Conservation (phyloP, 257 asterid species). For the Nyctanthes arbortristis region DNA sequence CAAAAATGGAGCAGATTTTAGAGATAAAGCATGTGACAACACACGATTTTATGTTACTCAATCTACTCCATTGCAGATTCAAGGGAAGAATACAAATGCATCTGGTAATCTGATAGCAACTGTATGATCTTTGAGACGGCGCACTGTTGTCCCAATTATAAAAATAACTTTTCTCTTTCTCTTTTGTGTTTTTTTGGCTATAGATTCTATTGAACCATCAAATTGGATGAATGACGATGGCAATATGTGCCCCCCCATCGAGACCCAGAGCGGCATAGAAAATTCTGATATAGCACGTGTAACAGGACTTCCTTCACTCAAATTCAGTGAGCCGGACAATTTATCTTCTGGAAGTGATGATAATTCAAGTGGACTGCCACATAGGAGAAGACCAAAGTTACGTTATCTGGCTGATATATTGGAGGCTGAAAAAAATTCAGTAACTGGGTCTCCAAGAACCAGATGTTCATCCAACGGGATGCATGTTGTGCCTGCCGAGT, state of each 20-base stretch:
- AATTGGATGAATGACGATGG: not conserved
- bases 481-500: conserved; percentile 33
- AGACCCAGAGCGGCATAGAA: not conserved
- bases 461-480: conserved; percentile 27
- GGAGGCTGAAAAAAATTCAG: conserved; percentile 40
- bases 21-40: conserved; percentile 18
- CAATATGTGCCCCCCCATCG: not conserved
- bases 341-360: conserved; percentile 53
- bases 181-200: not conserved
- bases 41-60: conserved; percentile 14
- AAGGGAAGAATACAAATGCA: conserved; percentile 12
- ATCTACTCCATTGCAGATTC: conserved; percentile 20
- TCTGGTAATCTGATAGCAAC: conserved; percentile 32
- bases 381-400: conserved; percentile 54
- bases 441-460: conserved; percentile 18
- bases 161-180: not conserved
- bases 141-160: conserved; percentile 5
- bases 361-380: conserved; percentile 26
- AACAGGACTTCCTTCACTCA: conserved; percentile 30
- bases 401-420: conserved; percentile 75
- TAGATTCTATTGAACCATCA: conserved; percentile 27
- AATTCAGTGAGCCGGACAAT: conserved; percentile 31
- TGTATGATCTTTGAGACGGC: not conserved
- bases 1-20: conserved; percentile 15
- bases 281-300: conserved; percentile 11